Base-by-base conservation (phyloP, 768 basidiomycete species). In the Chalciporus pseudorubinellus region DNA sequence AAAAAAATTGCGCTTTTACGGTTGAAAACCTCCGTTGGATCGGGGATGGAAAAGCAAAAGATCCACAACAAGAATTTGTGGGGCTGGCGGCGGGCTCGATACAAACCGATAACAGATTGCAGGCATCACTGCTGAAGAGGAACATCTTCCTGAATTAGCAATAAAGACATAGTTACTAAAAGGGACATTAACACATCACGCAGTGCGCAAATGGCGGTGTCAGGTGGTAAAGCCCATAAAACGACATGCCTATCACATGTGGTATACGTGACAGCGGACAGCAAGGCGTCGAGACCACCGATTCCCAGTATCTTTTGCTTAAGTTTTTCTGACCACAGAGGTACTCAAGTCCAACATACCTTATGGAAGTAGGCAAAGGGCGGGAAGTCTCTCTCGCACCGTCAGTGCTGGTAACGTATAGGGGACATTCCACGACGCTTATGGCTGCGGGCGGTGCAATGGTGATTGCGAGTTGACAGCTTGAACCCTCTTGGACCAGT, bases 61-160 rank as follows among this genome's bases (percentile, higher is more conserved):
- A 5, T n/a, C 14, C 34, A 16, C 9, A n/a, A 16, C 16, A 36
- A 1, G 14, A 36, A 36, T 34, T 34, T 14, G 7, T 5, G n/a
- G 34, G 16, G n/a, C 6, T n/a, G n/a, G n/a, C 6, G 14, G 26
- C 6, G 16, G 6, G 34, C 34, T 16, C n/a, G 16, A 36, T 36
- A 36, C 34, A 36, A 16, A 7, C 7, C 34, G 34, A 36, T 36
- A 7, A 36, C n/a, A 8, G 9, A n/a, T 36, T 36, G n/a, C 34
- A 31, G n/a, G 34, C 34, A 36, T 36, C 16, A 16, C 3, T n/a
- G 29, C 34, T 39, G 39, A 46, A 51, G 21, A 10, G 5, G 14
- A 8, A 29, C 21, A 16, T 38, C 26, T 18, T 3, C 45, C 34
- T n/a, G 22, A 49, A 48, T 59, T 49, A 53, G 45, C 14, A 46